phyloP scores from a whole-genome alignment of 2,329 filamentous ascomycete genomes.

The Penicillium capsulatum region DNA sequence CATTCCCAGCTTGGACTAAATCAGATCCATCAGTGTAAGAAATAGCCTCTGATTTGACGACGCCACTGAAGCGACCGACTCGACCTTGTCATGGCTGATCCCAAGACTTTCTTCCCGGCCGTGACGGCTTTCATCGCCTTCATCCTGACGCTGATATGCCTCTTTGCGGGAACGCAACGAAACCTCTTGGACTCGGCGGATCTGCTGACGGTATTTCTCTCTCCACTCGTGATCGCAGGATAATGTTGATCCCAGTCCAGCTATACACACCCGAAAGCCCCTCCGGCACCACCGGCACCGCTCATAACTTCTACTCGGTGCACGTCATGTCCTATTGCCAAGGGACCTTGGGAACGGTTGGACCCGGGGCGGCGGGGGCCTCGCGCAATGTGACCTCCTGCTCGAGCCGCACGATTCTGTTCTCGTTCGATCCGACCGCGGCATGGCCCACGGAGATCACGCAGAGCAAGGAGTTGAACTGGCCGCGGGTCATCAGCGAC shows the following conservation, averaged over 20 bases:
- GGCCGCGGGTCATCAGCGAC: slow-evolving; percentile 54
- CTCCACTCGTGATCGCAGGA: not conserved
- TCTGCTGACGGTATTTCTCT: slow-evolving; percentile 50
- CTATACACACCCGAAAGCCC: slow-evolving; percentile 38
- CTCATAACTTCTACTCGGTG: slow-evolving; percentile 58
- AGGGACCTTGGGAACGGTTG: slow-evolving; percentile 37
- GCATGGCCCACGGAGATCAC: slow-evolving; percentile 50
- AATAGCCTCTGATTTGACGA: too few species aligned
- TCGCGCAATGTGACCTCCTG: slow-evolving; percentile 52
- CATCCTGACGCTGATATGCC: slow-evolving; percentile 55
- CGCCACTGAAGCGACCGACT: too few species aligned
- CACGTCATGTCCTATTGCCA: slow-evolving; percentile 60
- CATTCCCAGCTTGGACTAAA: too few species aligned
- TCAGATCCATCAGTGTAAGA: too few species aligned
- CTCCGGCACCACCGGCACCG: slow-evolving; percentile 45
- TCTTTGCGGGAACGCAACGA: slow-evolving; percentile 58
- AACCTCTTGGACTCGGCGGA: slow-evolving; percentile 55
- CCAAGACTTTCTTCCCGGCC: slow-evolving; percentile 44
- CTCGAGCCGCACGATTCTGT: slow-evolving; percentile 51
- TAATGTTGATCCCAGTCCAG: slow-evolving; percentile 22
- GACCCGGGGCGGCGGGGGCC: slow-evolving; percentile 36
- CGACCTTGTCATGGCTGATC: slow-evolving; percentile 8
- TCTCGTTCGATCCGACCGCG: slow-evolving; percentile 53
- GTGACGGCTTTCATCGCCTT: slow-evolving; percentile 52
- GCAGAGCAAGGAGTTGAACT: slow-evolving; percentile 48